Percentiles rank a stretch among this genome's conserved stretches.
Conservation (phyloP, 768 basidiomycete species). For the Lactifluus hygrophoroides region DNA sequence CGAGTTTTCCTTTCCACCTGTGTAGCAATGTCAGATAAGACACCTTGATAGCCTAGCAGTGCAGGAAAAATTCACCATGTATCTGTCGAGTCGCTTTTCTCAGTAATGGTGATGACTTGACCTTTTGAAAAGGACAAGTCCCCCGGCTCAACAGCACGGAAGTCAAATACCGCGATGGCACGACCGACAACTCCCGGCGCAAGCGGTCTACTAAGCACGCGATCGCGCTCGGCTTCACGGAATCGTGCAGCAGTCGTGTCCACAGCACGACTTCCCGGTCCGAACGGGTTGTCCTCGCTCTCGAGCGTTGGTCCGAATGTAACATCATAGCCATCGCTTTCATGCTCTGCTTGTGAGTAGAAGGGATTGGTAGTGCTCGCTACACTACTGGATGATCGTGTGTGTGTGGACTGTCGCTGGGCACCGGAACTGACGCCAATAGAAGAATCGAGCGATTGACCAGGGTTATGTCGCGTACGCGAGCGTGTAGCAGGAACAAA, state of each 20-base stretch:
- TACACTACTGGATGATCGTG: conserved; percentile 5
- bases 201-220: conserved; percentile 40
- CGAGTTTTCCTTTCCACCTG: conserved; percentile 74
- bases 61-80: conserved; percentile 48
- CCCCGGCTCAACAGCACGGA: conserved; percentile 63
- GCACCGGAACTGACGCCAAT: neutral
- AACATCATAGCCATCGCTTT: conserved; percentile 1
- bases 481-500: conserved; percentile 9
- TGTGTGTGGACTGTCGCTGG: neutral
- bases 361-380: conserved; percentile 3
- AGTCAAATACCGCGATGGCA: conserved; percentile 69
- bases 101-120: conserved; percentile 58
- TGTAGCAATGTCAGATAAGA: neutral
- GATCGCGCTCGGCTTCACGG: conserved; percentile 23
- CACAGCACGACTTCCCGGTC: neutral
- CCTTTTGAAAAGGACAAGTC: conserved; percentile 73
- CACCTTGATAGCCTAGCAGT: neutral
- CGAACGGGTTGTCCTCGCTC: conserved; percentile 13
- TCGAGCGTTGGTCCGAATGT: conserved; percentile 14
- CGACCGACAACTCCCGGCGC: conserved; percentile 49
- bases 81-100: conserved; percentile 62
- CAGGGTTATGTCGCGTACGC: neutral
- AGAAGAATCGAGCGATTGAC: conserved; percentile 2
- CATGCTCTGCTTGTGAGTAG: conserved; percentile 2
- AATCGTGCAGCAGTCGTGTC: neutral